Percentiles rank a stretch among this genome's conserved stretches.
phyloP scores from a whole-genome alignment of 805 yeast genomes.

The Candida gorgasii region DNA sequence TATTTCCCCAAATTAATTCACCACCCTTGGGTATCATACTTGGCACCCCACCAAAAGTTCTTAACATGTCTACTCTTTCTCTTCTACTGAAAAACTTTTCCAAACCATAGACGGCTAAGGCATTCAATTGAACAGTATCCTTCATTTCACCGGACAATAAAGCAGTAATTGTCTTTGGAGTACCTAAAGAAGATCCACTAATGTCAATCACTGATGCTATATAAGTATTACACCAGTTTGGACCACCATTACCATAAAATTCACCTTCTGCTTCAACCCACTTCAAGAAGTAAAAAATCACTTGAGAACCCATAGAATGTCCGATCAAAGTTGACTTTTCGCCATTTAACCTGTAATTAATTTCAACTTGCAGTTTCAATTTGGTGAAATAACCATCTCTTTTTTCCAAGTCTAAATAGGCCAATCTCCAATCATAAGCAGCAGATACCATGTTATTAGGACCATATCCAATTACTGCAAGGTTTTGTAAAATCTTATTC shows the following conservation, averaged over 20 bases:
- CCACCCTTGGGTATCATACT: slow-evolving; percentile 98
- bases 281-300: slow-evolving; percentile 82
- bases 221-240: slow-evolving; percentile 81
- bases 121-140: slow-evolving; percentile 92
- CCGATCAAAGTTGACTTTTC: slow-evolving; percentile 80
- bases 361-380: slow-evolving; percentile 72
- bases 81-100: slow-evolving; percentile 90
- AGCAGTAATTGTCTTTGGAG: slow-evolving; percentile 93
- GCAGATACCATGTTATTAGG: slow-evolving; percentile 90
- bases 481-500: slow-evolving; percentile 92
- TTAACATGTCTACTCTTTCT: slow-evolving; percentile 83
- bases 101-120: slow-evolving; percentile 88
- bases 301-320: slow-evolving; percentile 97
- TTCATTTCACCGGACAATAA: slow-evolving; percentile 97
- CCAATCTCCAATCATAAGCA: slow-evolving; percentile 94
- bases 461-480: slow-evolving; percentile 92
- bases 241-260: slow-evolving; percentile 88
- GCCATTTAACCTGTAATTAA: slow-evolving; percentile 47
- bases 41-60: slow-evolving; percentile 92
- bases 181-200: slow-evolving; percentile 87
- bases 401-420: slow-evolving; percentile 82
- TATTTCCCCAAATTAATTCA: slow-evolving; percentile 81
- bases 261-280: slow-evolving; percentile 94
- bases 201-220: slow-evolving; percentile 82
- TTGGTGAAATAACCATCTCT: slow-evolving; percentile 85